A percentile compares a stretch with the other conserved stretches of the same genome.
Conservation (phyloP, 2,329 filamentous ascomycete species). For the Aquanectria penicillioides region DNA sequence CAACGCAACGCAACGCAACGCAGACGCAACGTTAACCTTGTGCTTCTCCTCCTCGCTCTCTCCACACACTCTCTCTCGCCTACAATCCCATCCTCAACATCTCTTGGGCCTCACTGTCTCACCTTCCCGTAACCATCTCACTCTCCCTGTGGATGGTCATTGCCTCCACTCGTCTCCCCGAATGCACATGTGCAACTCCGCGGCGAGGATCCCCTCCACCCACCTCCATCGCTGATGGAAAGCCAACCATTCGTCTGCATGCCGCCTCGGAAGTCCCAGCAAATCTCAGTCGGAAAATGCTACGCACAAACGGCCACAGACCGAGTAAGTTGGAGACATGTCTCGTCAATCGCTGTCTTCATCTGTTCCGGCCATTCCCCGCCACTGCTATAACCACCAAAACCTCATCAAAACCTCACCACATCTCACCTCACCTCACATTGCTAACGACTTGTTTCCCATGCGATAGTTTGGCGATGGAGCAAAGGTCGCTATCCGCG, state of each 20-base stretch:
- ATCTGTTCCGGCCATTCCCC: background rate
- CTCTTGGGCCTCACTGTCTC: background rate
- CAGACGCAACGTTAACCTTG: constrained; percentile 14
- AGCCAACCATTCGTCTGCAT: constrained; percentile 28
- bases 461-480: constrained; percentile 49
- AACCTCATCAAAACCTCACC: no score
- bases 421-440: no score
- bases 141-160: constrained; percentile 14
- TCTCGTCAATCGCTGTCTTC: background rate
- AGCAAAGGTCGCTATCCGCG: constrained; percentile 45
- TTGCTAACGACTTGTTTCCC: constrained; percentile 15
- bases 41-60: background rate
- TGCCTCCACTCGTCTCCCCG: constrained; percentile 14
- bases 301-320: constrained; percentile 50
- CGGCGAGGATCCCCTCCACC: constrained; percentile 29
- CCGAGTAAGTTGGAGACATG: constrained; percentile 43
- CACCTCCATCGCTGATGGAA: constrained; percentile 40
- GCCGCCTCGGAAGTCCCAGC: constrained; percentile 34
- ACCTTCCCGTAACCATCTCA: constrained; percentile 11
- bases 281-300: constrained; percentile 48
- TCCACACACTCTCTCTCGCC: background rate
- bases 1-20: constrained; percentile 10
- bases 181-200: constrained; percentile 32
- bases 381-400: no score
- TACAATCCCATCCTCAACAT: background rate